These are phyloP conservation scores for Elaeis oleifera DNA, from an alignment of 202 grass and related monocot genomes.

Conservation along the genomic window DNA sequence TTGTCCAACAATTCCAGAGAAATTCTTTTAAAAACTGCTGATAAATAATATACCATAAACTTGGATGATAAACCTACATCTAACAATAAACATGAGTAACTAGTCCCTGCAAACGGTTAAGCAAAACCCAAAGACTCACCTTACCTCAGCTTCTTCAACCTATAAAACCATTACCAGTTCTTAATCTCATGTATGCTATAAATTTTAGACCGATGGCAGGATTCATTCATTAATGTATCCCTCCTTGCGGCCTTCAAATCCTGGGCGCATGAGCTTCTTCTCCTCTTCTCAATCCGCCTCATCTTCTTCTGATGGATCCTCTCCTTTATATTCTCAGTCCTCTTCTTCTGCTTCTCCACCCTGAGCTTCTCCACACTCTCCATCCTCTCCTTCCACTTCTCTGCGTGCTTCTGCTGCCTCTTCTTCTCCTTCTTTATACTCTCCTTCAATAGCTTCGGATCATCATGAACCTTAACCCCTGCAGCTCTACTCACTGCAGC, in stretches of 20 bases:
- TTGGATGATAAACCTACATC: too few species aligned
- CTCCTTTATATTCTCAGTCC: conserved; percentile 56
- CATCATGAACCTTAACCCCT: conserved; percentile 85
- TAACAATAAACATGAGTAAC: too few species aligned
- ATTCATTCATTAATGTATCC: conserved; percentile 63
- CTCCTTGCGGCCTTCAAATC: conserved; percentile 79
- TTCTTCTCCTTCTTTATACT: conserved; percentile 83
- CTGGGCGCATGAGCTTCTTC: conserved; percentile 83
- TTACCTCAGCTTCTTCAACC: too few species aligned
- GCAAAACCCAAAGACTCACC: too few species aligned
- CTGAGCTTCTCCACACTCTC: conserved; percentile 35
- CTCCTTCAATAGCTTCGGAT: conserved; percentile 67
- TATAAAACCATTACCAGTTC: too few species aligned
- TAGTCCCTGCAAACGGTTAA: too few species aligned
- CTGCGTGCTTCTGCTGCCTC: conserved; percentile 43
- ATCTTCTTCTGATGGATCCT: conserved; percentile 73
- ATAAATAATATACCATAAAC: too few species aligned
- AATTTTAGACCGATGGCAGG: too few species aligned
- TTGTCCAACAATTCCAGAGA: too few species aligned
- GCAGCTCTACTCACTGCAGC: conserved; percentile 45
- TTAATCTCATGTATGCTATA: too few species aligned
- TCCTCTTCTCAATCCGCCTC: conserved; percentile 85
- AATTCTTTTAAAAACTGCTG: too few species aligned
- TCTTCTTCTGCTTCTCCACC: conserved; percentile 48
- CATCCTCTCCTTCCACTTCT: conserved; percentile 65